These are phyloP conservation scores for Leccinum obscurum DNA, from an alignment of 768 basidiomycete species.

Conservation along the genomic window DNA sequence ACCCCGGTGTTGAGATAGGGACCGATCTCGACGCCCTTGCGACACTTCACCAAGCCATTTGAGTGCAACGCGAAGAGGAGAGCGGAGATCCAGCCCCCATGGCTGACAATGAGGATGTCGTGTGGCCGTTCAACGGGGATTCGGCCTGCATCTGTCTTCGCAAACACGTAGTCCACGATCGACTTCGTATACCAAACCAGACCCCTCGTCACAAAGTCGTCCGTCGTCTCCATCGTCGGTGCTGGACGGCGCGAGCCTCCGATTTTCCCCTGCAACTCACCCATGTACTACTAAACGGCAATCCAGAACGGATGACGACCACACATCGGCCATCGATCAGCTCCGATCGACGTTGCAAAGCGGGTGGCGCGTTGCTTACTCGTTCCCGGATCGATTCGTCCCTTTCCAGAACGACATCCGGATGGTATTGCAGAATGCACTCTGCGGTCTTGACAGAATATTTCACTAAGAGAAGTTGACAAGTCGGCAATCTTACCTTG, in stretches of 20 bases:
- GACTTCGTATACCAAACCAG: conserved; percentile 60
- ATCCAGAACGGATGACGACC: conserved; percentile 1
- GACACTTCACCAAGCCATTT: conserved; percentile 39
- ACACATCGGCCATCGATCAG: neutral
- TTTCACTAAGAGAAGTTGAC: neutral
- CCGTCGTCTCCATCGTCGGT: conserved; percentile 27
- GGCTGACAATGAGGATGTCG: conserved; percentile 59
- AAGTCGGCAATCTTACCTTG: conserved; percentile 45
- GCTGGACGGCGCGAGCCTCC: conserved; percentile 15
- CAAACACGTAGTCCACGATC: conserved; percentile 37
- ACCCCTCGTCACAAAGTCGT: conserved; percentile 49
- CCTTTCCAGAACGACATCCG: conserved; percentile 42
- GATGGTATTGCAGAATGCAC: conserved; percentile 56
- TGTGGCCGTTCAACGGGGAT: conserved; percentile 31
- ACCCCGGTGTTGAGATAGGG: conserved; percentile 37
- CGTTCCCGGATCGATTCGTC: conserved; percentile 61
- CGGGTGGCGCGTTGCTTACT: conserved; percentile 38
- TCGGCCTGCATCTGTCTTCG: conserved; percentile 14
- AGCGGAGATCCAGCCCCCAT: conserved; percentile 62
- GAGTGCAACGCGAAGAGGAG: conserved; percentile 51
- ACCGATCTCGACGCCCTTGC: conserved; percentile 30
- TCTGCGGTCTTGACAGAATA: conserved; percentile 57
- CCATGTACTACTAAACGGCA: conserved; percentile 49
- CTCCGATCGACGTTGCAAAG: neutral
- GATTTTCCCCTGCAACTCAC: conserved; percentile 56